A percentile compares a stretch with the other conserved stretches of the same genome.
Evolutionary conservation across 228 moss, liverwort and hornwort genomes (phyloP).

Genomic region (Sphagnum magellanicum): DNA sequence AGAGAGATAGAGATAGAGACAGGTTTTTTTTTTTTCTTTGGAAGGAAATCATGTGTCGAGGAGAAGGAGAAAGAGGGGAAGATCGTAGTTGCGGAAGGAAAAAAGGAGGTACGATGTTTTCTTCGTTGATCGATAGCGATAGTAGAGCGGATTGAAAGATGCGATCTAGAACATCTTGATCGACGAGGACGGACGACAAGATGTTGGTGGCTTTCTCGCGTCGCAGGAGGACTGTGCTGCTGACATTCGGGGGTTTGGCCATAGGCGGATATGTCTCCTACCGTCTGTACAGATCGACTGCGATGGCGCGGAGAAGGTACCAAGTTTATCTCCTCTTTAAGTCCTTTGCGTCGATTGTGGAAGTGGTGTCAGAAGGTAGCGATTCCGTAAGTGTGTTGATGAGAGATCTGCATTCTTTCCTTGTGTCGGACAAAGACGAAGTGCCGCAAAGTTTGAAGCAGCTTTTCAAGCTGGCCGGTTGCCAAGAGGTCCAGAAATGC

Average conservation of each 20-base stretch:
- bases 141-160: too few relatives aligned
- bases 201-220: constrained; percentile 52
- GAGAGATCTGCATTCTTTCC: constrained; percentile 60
- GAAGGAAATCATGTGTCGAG: too few relatives aligned
- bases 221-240: constrained; percentile 72
- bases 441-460: constrained; percentile 75
- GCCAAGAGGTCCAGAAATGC: constrained; percentile 54
- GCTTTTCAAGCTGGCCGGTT: constrained; percentile 62
- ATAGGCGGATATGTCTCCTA: constrained; percentile 78
- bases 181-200: not conserved
- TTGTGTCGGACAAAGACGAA: constrained; percentile 63
- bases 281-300: constrained; percentile 37
- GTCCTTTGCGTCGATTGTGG: constrained; percentile 67
- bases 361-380: constrained; percentile 63
- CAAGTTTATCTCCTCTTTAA: constrained; percentile 59
- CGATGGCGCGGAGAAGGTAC: constrained; percentile 28
- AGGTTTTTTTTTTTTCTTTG: too few relatives aligned
- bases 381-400: constrained; percentile 46
- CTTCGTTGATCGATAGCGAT: too few relatives aligned
- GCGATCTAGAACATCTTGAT: too few relatives aligned
- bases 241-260: constrained; percentile 68
- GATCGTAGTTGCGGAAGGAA: too few relatives aligned
- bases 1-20: too few relatives aligned
- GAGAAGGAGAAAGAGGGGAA: too few relatives aligned
- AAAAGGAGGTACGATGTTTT: too few relatives aligned